Evolutionary conservation across 192 early-diverging fungal genomes (phyloP).

Genomic region (Allomyces javanicus): DNA sequence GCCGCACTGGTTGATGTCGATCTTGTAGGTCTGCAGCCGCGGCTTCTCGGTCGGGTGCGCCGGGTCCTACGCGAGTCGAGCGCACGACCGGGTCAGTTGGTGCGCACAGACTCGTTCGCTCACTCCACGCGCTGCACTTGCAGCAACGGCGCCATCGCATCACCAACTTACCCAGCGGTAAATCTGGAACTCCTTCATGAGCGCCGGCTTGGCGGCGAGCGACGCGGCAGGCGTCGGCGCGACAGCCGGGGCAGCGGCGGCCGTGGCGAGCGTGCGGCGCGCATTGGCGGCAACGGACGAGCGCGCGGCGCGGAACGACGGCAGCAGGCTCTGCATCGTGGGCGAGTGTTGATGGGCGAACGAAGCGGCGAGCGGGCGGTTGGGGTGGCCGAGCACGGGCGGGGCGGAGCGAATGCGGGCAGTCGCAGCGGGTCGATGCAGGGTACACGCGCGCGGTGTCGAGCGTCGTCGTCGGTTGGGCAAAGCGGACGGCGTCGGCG

Average conservation of each 20-base stretch:
- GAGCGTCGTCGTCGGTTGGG: too few species aligned
- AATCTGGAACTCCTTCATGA: slow-evolving; percentile 77
- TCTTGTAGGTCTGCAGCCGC: slow-evolving; percentile 61
- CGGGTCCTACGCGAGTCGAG: slow-evolving; percentile 39
- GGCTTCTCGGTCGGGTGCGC: slow-evolving; percentile 77
- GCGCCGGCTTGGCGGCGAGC: slow-evolving; percentile 27
- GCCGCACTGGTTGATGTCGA: slow-evolving; percentile 80
- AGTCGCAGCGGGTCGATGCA: too few species aligned
- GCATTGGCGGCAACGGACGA: background rate
- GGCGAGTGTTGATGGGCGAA: background rate
- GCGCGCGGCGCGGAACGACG: too few species aligned
- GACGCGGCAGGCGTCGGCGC: too few species aligned
- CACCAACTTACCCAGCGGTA: slow-evolving; percentile 70
- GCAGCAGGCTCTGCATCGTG: too few species aligned
- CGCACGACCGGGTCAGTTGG: background rate
- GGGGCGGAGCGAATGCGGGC: too few species aligned
- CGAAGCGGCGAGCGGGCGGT: background rate
- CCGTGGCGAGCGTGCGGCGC: background rate
- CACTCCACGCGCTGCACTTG: slow-evolving; percentile 1
- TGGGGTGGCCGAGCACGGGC: background rate
- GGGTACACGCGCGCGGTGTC: too few species aligned
- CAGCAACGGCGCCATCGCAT: background rate
- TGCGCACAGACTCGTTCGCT: slow-evolving; percentile 1
- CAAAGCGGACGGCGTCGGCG: too few species aligned
- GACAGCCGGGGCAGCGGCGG: background rate